phyloP scores from a whole-genome alignment of 2,329 filamentous ascomycete genomes.

The Aspergillus brunneoviolaceus region DNA sequence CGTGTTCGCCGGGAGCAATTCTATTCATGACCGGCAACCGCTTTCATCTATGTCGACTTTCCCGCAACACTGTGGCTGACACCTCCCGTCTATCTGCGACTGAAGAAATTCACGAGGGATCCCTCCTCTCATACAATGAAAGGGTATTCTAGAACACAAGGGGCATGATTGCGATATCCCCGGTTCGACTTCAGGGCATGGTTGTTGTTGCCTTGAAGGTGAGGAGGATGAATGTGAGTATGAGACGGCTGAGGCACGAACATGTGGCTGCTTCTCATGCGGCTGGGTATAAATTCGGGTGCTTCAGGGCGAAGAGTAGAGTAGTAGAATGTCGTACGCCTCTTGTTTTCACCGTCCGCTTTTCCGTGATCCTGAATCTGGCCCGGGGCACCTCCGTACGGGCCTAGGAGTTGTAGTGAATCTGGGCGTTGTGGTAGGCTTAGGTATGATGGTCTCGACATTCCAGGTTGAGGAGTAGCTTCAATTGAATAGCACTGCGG shows the following conservation, averaged over 20 bases:
- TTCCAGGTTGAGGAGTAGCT: too few species aligned
- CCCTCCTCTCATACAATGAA: neutral
- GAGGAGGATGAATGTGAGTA: neutral
- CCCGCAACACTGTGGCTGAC: neutral
- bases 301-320: conserved; percentile 23
- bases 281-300: conserved; percentile 20
- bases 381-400: neutral
- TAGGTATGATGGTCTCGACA: too few species aligned
- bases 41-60: neutral
- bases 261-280: conserved; percentile 3
- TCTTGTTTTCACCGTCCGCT: neutral
- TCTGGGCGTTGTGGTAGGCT: too few species aligned
- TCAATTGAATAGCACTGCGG: too few species aligned
- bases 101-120: neutral
- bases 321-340: neutral
- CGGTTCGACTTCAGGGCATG: neutral
- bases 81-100: neutral
- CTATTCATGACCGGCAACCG: neutral
- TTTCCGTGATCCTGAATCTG: neutral
- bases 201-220: neutral
- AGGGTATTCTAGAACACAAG: neutral
- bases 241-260: neutral
- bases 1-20: neutral
- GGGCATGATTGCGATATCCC: neutral
- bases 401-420: neutral